Evolutionary conservation across 2,329 filamentous ascomycete genomes (phyloP), one percentile per base, ranked within the genome.

Genomic region (Xylariaceae sp.): DNA sequence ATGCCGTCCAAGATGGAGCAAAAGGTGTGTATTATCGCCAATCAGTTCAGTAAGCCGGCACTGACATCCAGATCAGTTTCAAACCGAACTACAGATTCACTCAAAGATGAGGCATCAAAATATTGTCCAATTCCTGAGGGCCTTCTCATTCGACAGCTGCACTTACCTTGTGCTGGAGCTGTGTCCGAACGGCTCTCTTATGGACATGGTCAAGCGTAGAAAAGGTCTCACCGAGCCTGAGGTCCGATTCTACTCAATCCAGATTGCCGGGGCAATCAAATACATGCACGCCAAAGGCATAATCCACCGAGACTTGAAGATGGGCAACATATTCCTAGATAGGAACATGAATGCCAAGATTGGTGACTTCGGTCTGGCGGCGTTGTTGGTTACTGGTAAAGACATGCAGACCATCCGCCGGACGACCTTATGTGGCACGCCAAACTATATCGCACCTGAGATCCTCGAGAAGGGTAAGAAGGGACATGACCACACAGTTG

Each of bases 381-480:
- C 96, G 24, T 81, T 99, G 67, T 81, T 98, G 54, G 87, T 98
- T 40, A 96, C 93, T 8, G 92, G 94, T 70, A 92, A 89, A 73
- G 95, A 99, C 70, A 91, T 91, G 83, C 88, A 87, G 74, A 92
- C 85, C 58, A 87, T 87, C 68, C 87, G 95, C 63, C 85, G 96
- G 68, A 97, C 92, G 23, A 99, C 95, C 6, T 86, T 99, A 58
- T 99, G 95, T 67, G 95, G 95, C 56, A 99, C 95, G 4, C 95
- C 95, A 1, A 99, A 99, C 74, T 99, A 99, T 73, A 96, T 99
- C 66, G 95, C 95, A 0, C 95, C 95, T 0, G 95, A 99, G 71
- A 96, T 99, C 60, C 77, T 99, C 48, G 91, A 96, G 70, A 96
- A 95, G 79, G 91, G 90, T 29, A 95, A 91, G 71, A 92, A 94